phyloP scores from a whole-genome alignment of 306 rosid genomes.

The Argentina anserina region DNA sequence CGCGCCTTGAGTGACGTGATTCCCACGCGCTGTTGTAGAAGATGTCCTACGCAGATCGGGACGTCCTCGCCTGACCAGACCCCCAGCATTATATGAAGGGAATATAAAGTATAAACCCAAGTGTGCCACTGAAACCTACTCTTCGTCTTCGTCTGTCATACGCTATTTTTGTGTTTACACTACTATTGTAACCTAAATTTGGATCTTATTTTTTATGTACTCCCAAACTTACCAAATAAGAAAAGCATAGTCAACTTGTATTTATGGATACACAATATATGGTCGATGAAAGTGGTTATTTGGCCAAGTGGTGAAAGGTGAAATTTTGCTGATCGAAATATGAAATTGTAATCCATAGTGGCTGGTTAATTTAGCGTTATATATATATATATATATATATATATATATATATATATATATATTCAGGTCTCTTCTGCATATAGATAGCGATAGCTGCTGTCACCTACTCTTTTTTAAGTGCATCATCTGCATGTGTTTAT shows the following conservation, averaged over 20 bases:
- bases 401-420: too few relatives aligned
- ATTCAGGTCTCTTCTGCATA: too few relatives aligned
- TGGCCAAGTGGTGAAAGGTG: not conserved
- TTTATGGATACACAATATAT: not conserved
- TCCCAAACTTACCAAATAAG: not conserved
- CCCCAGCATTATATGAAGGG: not conserved
- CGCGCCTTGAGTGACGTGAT: slow-evolving; percentile 4
- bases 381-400: too few relatives aligned
- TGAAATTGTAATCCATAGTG: not conserved
- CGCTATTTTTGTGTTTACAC: not conserved
- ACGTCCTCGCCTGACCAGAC: not conserved
- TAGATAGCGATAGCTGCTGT: too few relatives aligned
- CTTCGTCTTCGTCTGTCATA: not conserved
- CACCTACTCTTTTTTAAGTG: not conserved
- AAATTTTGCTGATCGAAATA: not conserved
- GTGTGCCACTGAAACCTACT: not conserved
- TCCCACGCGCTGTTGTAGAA: not conserved
- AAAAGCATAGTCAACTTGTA: not conserved
- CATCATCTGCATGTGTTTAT: not conserved
- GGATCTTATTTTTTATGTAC: not conserved
- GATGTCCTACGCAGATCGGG: not conserved
- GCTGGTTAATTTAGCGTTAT: not conserved
- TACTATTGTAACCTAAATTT: not conserved
- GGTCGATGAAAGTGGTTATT: not conserved
- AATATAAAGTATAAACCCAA: not conserved